Evolutionary conservation across 495 filamentous ascomycete genomes (phyloP).

Genomic region (Podospora pseudoanserina): DNA sequence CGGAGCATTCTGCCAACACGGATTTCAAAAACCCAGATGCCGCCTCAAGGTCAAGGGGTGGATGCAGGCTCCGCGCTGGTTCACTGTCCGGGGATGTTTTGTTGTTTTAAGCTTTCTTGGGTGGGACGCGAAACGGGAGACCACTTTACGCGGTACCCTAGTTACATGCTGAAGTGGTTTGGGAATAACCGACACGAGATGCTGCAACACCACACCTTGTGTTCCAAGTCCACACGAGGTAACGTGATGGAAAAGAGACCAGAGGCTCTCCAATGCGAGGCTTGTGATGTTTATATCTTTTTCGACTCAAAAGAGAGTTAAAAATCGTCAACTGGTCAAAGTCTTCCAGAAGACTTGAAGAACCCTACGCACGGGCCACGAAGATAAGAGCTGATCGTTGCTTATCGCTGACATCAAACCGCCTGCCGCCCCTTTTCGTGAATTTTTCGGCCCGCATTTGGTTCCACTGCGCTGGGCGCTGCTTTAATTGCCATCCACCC

Average conservation of each 20-base stretch:
- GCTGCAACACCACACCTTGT: neutral
- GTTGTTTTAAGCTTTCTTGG: neutral
- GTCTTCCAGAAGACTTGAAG: neutral
- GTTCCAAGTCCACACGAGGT: neutral
- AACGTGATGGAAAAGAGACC: neutral
- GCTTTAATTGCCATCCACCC: constrained; percentile 5
- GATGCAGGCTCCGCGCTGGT: neutral
- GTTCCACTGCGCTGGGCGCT: neutral
- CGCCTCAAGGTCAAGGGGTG: neutral
- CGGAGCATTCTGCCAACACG: neutral
- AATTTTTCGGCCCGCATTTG: constrained; percentile 15
- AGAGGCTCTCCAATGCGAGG: neutral
- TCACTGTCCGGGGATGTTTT: neutral
- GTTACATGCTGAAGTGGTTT: neutral
- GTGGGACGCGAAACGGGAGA: neutral
- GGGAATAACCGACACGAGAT: neutral
- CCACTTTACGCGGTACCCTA: neutral
- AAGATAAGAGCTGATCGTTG: neutral
- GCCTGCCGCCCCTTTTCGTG: constrained; percentile 5
- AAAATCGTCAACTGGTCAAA: too few relatives aligned
- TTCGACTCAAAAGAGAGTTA: neutral
- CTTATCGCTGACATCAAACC: constrained; percentile 19
- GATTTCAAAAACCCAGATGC: neutral
- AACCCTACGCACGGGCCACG: neutral
- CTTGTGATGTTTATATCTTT: neutral